These are phyloP conservation scores for Exophiala aquamarina DNA, from an alignment of 2,329 filamentous ascomycete genomes.

Conservation along the genomic window DNA sequence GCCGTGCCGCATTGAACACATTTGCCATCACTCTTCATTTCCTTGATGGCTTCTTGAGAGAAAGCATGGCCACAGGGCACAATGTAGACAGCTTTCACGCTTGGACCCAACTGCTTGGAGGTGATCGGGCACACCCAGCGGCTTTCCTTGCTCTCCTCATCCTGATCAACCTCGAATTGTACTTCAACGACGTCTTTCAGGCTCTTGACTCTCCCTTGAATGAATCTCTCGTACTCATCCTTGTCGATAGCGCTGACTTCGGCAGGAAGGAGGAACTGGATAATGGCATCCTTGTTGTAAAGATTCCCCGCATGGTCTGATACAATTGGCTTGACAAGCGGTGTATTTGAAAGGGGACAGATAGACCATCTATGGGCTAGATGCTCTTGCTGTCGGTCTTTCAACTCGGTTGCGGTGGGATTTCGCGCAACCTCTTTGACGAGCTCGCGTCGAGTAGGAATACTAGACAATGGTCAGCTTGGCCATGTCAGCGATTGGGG, in stretches of 20 bases:
- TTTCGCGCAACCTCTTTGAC: conserved; percentile 88
- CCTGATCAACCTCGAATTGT: conserved; percentile 62
- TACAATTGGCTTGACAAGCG: conserved; percentile 72
- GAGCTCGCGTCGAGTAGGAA: conserved; percentile 91
- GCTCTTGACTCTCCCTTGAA: conserved; percentile 67
- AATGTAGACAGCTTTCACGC: conserved; percentile 78
- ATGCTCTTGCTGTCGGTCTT: conserved; percentile 82
- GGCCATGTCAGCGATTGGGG: neutral
- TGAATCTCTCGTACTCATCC: conserved; percentile 61
- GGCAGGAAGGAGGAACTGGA: conserved; percentile 65
- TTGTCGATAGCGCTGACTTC: conserved; percentile 54
- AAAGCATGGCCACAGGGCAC: conserved; percentile 97
- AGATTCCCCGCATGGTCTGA: conserved; percentile 81
- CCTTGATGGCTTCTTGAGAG: conserved; percentile 78
- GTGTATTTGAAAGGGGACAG: conserved; percentile 80
- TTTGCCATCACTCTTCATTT: conserved; percentile 63
- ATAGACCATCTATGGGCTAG: conserved; percentile 83
- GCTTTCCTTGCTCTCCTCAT: conserved; percentile 44
- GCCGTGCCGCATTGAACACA: conserved; percentile 69
- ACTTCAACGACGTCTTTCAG: conserved; percentile 86
- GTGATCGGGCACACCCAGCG: conserved; percentile 82
- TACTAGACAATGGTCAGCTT: conserved; percentile 50
- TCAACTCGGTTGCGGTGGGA: conserved; percentile 80
- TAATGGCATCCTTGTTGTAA: conserved; percentile 91
- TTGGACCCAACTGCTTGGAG: conserved; percentile 77